These are phyloP conservation scores for Gardenia jasminoides DNA, from an alignment of 257 asterid genomes.

Conservation along the genomic window DNA sequence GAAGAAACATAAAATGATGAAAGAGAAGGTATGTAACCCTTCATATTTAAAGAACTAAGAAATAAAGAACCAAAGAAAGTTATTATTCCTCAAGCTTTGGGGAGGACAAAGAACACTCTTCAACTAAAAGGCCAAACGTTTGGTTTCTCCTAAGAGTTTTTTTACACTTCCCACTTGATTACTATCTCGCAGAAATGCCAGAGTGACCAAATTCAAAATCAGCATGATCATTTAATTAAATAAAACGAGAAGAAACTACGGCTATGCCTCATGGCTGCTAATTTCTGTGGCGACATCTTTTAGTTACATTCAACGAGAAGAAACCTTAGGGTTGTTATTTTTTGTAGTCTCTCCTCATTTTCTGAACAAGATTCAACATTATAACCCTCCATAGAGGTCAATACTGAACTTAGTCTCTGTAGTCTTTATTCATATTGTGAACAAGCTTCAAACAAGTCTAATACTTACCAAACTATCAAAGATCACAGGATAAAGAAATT, in stretches of 20 bases:
- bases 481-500: neutral
- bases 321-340: neutral
- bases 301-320: neutral
- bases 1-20: neutral
- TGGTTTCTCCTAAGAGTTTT: neutral
- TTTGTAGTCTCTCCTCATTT: too few relatives aligned
- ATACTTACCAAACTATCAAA: neutral
- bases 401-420: neutral
- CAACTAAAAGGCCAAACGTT: neutral
- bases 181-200: neutral
- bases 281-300: neutral
- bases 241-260: conserved; percentile 6
- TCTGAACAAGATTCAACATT: too few relatives aligned
- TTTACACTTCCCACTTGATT: neutral
- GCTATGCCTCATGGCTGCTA: neutral
- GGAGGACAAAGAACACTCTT: neutral
- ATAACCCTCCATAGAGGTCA: neutral
- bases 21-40: neutral
- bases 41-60: too few relatives aligned
- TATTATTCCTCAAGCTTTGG: too few relatives aligned
- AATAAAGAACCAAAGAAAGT: neutral
- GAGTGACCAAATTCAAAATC: neutral
- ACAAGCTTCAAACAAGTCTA: neutral
- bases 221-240: neutral
- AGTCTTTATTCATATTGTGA: neutral